Evolutionary conservation across 1,139 yeast genomes (phyloP).

Genomic region (Blastobotrys capitulatus): DNA sequence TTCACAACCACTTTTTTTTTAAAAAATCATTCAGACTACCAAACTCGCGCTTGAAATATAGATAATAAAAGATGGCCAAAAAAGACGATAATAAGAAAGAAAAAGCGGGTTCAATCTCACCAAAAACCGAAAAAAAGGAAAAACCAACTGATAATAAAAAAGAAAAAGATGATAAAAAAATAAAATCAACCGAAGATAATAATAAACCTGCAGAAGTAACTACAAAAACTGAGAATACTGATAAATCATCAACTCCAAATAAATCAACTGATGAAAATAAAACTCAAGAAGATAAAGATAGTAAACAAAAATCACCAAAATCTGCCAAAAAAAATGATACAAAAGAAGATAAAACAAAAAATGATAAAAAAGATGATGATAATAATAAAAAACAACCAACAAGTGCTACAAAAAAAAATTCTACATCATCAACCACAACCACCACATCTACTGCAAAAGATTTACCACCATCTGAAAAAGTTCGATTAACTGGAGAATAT

Average conservation of each 20-base stretch:
- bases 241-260: background rate
- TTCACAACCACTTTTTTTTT: no score
- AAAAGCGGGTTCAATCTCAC: background rate
- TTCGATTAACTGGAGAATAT: conserved; percentile 46
- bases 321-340: background rate
- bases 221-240: no score
- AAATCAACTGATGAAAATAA: background rate
- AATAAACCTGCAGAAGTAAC: no score
- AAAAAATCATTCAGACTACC: no score
- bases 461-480: conserved; percentile 2
- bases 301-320: background rate
- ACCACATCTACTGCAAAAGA: background rate
- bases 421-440: no score
- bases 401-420: background rate
- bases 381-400: background rate
- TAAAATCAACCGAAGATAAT: background rate
- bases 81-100: background rate
- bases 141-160: background rate
- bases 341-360: background rate
- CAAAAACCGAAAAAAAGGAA: background rate
- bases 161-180: background rate
- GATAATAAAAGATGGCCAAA: background rate
- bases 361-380: conserved; percentile 2
- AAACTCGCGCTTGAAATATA: no score
- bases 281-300: background rate